Percentiles rank a stretch among this genome's conserved stretches.
Evolutionary conservation across 306 rosid species (phyloP).

Genomic region (Chamaecrista fasciculata): DNA sequence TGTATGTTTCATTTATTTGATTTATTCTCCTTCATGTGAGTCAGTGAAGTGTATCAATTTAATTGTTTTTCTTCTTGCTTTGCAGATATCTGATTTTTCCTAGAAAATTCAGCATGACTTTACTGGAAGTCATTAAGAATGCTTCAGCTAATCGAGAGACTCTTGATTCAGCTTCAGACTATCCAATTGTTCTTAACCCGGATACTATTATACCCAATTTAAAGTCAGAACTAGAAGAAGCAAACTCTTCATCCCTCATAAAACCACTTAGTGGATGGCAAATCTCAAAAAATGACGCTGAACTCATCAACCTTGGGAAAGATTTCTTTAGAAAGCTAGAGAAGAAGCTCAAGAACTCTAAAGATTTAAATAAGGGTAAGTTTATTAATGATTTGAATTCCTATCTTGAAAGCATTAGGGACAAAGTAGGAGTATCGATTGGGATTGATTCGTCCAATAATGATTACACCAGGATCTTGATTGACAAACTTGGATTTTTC

Average conservation of each 20-base stretch:
- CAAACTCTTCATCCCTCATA: conserved; percentile 35
- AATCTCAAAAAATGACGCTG: conserved; percentile 48
- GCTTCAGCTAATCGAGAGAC: conserved; percentile 42
- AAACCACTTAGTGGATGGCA: conserved; percentile 62
- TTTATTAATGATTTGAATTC: conserved; percentile 46
- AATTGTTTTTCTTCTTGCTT: conserved; percentile 1
- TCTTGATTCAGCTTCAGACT: conserved; percentile 38
- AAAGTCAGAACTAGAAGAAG: conserved; percentile 42
- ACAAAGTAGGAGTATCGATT: conserved; percentile 40
- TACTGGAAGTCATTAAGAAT: conserved; percentile 59
- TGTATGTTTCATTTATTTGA: background rate
- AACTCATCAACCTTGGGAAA: conserved; percentile 52
- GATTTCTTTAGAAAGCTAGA: conserved; percentile 47
- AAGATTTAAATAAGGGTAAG: conserved; percentile 42
- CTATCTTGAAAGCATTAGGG: conserved; percentile 52
- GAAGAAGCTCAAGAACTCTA: conserved; percentile 39
- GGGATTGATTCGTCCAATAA: conserved; percentile 33
- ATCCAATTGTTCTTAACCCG: conserved; percentile 68
- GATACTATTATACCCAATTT: conserved; percentile 48
- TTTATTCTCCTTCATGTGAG: background rate
- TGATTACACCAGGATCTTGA: conserved; percentile 40
- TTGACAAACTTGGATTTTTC: conserved; percentile 46
- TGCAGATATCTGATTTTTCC: conserved; percentile 17
- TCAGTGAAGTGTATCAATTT: background rate
- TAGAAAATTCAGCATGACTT: conserved; percentile 49